A percentile compares a stretch with the other conserved stretches of the same genome.
Conservation (phyloP, 2,329 filamentous ascomycete genomes). For the Pyricularia pennisetigena region DNA sequence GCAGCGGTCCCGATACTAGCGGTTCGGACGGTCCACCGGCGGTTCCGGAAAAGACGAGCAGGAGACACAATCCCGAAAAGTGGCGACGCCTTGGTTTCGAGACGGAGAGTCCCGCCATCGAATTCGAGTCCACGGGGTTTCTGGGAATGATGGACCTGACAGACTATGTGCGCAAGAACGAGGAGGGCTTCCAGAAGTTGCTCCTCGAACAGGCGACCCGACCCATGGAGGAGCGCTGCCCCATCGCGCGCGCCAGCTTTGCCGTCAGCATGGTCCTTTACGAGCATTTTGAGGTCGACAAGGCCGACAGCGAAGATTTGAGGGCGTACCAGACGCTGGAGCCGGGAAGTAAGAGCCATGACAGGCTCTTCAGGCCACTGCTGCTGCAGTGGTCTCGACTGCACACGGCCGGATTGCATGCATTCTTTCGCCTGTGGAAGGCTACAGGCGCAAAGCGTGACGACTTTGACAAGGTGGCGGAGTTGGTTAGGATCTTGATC, state of each 20-base stretch:
- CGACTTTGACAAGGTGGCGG: constrained; percentile 89
- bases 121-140: constrained; percentile 81
- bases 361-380: constrained; percentile 77
- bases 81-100: constrained; percentile 91
- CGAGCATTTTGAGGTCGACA: constrained; percentile 92
- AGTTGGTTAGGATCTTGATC: constrained; percentile 80
- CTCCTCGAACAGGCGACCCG: constrained; percentile 79
- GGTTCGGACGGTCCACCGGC: constrained; percentile 13
- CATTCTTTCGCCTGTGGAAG: constrained; percentile 91
- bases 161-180: constrained; percentile 85
- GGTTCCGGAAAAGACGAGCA: constrained; percentile 48
- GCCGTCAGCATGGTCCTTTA: constrained; percentile 82
- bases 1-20: constrained; percentile 2
- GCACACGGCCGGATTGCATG: constrained; percentile 75
- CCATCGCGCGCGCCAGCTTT: constrained; percentile 77
- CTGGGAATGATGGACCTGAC: constrained; percentile 96
- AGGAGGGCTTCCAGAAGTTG: constrained; percentile 87
- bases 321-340: constrained; percentile 62
- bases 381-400: constrained; percentile 88
- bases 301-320: constrained; percentile 63
- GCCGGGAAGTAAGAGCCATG: constrained; percentile 32
- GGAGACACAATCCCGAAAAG: constrained; percentile 76
- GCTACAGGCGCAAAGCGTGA: constrained; percentile 72
- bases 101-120: constrained; percentile 73
- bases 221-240: constrained; percentile 64